Evolutionary conservation across 2,329 filamentous ascomycete genomes (phyloP).

Genomic region (Clonostachys solani): DNA sequence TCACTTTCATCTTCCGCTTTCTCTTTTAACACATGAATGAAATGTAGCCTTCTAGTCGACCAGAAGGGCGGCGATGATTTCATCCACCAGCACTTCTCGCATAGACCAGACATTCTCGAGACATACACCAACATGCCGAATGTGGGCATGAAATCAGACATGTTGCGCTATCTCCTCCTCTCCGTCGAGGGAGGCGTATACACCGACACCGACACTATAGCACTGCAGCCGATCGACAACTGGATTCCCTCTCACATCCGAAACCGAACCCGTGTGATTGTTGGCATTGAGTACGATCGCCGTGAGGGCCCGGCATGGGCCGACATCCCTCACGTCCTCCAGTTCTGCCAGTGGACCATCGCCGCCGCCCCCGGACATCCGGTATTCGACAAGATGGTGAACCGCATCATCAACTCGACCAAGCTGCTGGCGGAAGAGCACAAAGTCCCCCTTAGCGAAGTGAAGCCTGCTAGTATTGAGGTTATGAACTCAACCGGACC

Average conservation of each 20-base stretch:
- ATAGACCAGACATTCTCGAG: constrained; percentile 5
- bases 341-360: constrained; percentile 27
- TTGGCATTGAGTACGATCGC: constrained; percentile 22
- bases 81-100: constrained; percentile 11
- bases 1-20: background rate
- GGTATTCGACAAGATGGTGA: constrained; percentile 16
- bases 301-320: constrained; percentile 13
- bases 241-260: constrained; percentile 13
- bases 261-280: constrained; percentile 11
- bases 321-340: constrained; percentile 16
- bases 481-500: constrained; percentile 24
- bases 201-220: constrained; percentile 40
- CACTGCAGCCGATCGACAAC: constrained; percentile 41
- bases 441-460: background rate
- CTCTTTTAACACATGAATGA: background rate
- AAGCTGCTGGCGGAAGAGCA: constrained; percentile 4
- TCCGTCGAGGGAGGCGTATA: constrained; percentile 20
- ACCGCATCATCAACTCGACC: constrained; percentile 12
- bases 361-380: constrained; percentile 21
- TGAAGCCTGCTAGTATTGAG: constrained; percentile 15
- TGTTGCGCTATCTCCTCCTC: constrained; percentile 18
- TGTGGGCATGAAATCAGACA: constrained; percentile 19
- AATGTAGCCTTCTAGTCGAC: constrained; percentile 10
- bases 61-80: constrained; percentile 14
- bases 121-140: constrained; percentile 3